A percentile compares a stretch with the other conserved stretches of the same genome.
Conservation (phyloP, 306 rosid species). For the Glycine tomentella region DNA sequence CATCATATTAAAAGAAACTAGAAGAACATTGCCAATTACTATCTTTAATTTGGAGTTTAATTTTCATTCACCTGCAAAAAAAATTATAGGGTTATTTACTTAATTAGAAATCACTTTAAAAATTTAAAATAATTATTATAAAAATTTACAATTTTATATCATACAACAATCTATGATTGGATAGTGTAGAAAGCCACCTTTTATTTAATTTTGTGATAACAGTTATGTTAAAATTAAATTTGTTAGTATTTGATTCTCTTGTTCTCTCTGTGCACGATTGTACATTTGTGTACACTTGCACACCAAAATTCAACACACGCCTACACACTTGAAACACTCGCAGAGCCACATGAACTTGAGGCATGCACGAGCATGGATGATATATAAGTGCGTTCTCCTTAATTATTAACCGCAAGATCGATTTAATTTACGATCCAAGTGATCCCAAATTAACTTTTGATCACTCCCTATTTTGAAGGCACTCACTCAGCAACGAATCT, state of each 20-base stretch:
- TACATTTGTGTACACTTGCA: not conserved
- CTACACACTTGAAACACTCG: constrained; percentile 9
- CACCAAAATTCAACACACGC: constrained; percentile 15
- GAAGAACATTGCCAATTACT: not conserved
- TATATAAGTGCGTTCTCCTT: not conserved
- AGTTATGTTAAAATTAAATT: not conserved
- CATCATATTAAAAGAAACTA: not conserved
- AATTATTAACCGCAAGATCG: not conserved
- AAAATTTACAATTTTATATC: not conserved
- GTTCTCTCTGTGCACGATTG: not conserved
- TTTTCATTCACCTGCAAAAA: not conserved
- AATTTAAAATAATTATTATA: not conserved
- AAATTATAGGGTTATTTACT: not conserved
- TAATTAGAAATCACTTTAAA: not conserved
- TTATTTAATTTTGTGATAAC: not conserved
- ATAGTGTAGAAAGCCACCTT: not conserved
- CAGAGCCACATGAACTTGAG: not conserved
- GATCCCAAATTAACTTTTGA: not conserved
- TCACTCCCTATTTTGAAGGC: constrained; percentile 27
- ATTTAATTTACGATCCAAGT: not conserved
- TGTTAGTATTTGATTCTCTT: not conserved
- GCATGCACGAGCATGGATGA: constrained; percentile 16
- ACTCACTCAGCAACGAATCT: not conserved
- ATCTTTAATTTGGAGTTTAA: not conserved
- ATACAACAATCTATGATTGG: not conserved